Conservation (phyloP, 192 early-diverging fungal species). For the Mortierella claussenii region DNA sequence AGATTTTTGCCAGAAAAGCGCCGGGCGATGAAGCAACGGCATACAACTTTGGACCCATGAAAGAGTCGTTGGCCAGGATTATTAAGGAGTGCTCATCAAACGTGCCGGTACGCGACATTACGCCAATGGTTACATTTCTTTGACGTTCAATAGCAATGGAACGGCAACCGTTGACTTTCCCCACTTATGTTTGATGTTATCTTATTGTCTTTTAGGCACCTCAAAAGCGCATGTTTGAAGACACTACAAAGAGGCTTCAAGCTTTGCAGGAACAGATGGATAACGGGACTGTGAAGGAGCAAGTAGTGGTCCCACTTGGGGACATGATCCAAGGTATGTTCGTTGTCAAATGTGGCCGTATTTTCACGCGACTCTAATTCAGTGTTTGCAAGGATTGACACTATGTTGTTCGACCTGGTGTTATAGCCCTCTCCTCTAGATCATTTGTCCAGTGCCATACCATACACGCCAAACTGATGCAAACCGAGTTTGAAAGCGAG, state of each 20-base stretch:
- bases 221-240: constrained; percentile 55
- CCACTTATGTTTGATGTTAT: too few species aligned
- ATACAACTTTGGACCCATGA: constrained; percentile 42
- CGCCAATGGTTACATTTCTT: too few species aligned
- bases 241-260: constrained; percentile 50
- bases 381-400: too few species aligned
- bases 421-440: constrained; percentile 51
- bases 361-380: too few species aligned
- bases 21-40: constrained; percentile 11
- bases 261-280: constrained; percentile 48
- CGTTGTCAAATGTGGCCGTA: too few species aligned
- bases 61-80: constrained; percentile 25
- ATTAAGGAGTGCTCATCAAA: constrained; percentile 38
- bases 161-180: too few species aligned
- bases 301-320: constrained; percentile 25
- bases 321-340: constrained; percentile 56
- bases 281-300: constrained; percentile 44
- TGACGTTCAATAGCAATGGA: too few species aligned
- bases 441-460: constrained; percentile 44
- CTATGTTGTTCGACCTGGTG: not conserved
- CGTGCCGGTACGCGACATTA: constrained; percentile 28
- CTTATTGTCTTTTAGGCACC: too few species aligned
- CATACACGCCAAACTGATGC: constrained; percentile 59
- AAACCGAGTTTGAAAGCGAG: constrained; percentile 58
- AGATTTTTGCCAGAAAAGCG: constrained; percentile 45